A percentile compares a stretch with the other conserved stretches of the same genome.
Evolutionary conservation across 2,329 filamentous ascomycete genomes (phyloP).

Genomic region (Xylaria sp.): DNA sequence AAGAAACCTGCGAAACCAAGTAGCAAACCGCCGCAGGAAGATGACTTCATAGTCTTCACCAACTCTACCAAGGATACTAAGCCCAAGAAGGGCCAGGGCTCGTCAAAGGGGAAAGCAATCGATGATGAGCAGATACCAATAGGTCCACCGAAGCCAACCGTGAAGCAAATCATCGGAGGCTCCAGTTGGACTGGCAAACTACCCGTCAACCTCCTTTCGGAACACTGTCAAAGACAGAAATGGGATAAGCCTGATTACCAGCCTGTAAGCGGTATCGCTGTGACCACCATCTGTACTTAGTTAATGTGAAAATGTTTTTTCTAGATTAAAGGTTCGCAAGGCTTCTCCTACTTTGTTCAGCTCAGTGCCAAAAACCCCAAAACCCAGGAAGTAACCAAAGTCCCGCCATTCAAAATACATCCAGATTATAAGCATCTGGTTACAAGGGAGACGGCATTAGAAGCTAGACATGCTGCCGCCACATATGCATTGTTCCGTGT

Average conservation of each 20-base stretch:
- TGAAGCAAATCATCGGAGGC: slow-evolving; percentile 88
- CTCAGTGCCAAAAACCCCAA: slow-evolving; percentile 81
- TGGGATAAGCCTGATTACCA: slow-evolving; percentile 96
- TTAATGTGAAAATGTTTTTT: slow-evolving; percentile 38
- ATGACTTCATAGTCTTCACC: slow-evolving; percentile 66
- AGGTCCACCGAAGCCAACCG: slow-evolving; percentile 68
- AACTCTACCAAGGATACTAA: slow-evolving; percentile 67
- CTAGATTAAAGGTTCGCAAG: slow-evolving; percentile 73
- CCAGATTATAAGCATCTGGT: slow-evolving; percentile 79
- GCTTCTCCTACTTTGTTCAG: slow-evolving; percentile 83
- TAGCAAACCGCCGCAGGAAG: slow-evolving; percentile 51
- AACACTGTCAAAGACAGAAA: slow-evolving; percentile 94
- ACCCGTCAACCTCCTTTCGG: slow-evolving; percentile 90
- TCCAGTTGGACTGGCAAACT: slow-evolving; percentile 98
- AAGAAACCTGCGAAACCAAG: slow-evolving; percentile 51
- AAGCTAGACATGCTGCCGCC: slow-evolving; percentile 92
- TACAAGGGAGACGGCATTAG: slow-evolving; percentile 80
- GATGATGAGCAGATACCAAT: slow-evolving; percentile 49
- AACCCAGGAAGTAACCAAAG: slow-evolving; percentile 77
- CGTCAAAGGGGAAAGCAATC: slow-evolving; percentile 40
- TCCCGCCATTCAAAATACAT: slow-evolving; percentile 86
- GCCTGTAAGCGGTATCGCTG: slow-evolving; percentile 63
- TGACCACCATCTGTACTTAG: slow-evolving; percentile 37
- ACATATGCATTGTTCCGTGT: slow-evolving; percentile 92
- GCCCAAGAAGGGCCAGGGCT: slow-evolving; percentile 53